Percentiles rank a stretch among this genome's conserved stretches.
These are phyloP conservation scores for Beta corolliflora DNA, from an alignment of 179 eudicot genomes.

Conservation along the genomic window DNA sequence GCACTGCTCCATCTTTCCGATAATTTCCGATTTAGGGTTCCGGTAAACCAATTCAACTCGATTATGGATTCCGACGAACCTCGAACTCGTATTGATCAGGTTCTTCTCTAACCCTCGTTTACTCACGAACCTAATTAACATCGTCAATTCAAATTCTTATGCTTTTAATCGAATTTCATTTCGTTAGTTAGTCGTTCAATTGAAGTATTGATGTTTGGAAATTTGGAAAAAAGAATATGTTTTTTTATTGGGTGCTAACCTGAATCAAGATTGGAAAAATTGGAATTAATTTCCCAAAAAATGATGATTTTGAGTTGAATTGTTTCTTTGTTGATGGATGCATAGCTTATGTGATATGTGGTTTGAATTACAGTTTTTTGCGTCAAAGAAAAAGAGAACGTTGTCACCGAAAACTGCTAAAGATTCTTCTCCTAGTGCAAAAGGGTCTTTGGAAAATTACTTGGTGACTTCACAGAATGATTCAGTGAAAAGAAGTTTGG, in stretches of 20 bases:
- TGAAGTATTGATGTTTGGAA: neutral
- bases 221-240: neutral
- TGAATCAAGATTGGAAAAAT: neutral
- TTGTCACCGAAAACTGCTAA: constrained; percentile 50
- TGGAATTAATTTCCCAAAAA: neutral
- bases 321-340: neutral
- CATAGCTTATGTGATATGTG: neutral
- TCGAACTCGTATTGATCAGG: constrained; percentile 37
- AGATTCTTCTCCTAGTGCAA: constrained; percentile 75
- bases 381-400: constrained; percentile 72
- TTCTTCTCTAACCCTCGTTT: neutral
- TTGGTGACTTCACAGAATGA: constrained; percentile 65
- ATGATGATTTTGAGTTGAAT: neutral
- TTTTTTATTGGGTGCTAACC: neutral
- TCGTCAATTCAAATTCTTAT: neutral
- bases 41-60: neutral
- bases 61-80: constrained; percentile 32
- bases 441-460: constrained; percentile 68
- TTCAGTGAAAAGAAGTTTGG: constrained; percentile 55
- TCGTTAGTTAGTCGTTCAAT: neutral
- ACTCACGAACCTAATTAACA: no score
- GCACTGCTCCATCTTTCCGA: neutral
- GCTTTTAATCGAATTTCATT: neutral
- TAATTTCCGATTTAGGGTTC: constrained; percentile 29
- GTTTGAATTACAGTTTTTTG: constrained; percentile 53